Evolutionary conservation across 306 rosid species (phyloP), one percentile per base, ranked within the genome.

Genomic region (Comarum palustre): DNA sequence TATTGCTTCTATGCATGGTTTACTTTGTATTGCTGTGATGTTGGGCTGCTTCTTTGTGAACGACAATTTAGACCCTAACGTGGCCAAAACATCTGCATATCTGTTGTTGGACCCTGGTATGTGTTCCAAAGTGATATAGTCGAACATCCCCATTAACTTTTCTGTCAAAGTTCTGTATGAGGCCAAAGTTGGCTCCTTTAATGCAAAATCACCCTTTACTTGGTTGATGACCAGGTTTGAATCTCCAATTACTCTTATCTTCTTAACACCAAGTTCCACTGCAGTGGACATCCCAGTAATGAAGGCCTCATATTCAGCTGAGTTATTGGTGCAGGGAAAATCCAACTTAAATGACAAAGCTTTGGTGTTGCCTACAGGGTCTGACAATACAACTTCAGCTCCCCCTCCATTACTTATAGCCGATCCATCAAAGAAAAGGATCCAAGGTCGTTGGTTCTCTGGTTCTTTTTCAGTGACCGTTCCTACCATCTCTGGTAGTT

Each of bases 21-120:
- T 6, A 1, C 0, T 51, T 0, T 51, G 25, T 8, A 19, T 19
- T 5, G n/a, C 57, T 7, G 0, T 0, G 4, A 51, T n/a, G 8
- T 51, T 51, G 0, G 25, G 57, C 1, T 51, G 12, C 13, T 51
- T 12, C 3, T 0, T 51, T 6, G 4, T 51, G 5, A 51, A 51
- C 0, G 25, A 51, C 4, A 51, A 1, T 22, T n/a, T 51, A n/a
- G 25, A 51, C 11, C 57, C 57, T 0, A 51, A 25, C 0, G 12
- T 51, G 4, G 24, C 57, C 57, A 51, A 51, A 0, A 4, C 57
- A n/a, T 51, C 25, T 51, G 57, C 57, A n/a, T 19, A 48, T 0
- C 1, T 51, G 10, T 51, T 51, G 0, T 25, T 51, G 1, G 57
- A 19, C 2, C 57, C 13, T 0, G 57, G 57, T 51, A 51, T 51